Base-by-base conservation (phyloP, 2,329 filamentous ascomycete genomes). In the Penicillium sp. region DNA sequence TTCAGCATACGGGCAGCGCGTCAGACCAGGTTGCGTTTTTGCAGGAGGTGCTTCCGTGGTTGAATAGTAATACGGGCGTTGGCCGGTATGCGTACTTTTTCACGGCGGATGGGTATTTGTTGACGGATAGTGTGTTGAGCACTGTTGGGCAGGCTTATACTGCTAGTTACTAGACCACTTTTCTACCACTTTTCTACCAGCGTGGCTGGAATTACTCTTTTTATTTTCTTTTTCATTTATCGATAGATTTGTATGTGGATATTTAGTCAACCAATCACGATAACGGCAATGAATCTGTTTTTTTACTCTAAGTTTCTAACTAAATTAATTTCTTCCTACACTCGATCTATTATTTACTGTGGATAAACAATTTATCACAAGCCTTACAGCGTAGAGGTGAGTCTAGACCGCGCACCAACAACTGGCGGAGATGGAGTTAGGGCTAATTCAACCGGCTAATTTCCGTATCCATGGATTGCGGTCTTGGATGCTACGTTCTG, bases 51-150 rank as follows among this genome's bases (percentile, higher is more conserved):
- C 47, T 72, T 14, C 68, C 69, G 20, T 77, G 70, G 69, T 63
- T 78, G 45, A 73, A 78, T 52, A 52, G 45, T 4, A 68, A 74
- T 50, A n/a, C 56, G 3, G 68, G 53, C 14, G 74, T 79, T 21
- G 65, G 68, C 11, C 67, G 74, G 30, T 79, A 78, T 60, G 69
- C 75, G 2, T 78, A 75, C 65, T 79, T 75, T 64, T 66, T 65
- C 59, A 67, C 62, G 47, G 63, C 66, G 3, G 65, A 74, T 23
- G 69, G 68, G 11, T 67, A 66, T 47, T 59, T 76, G 59, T 56
- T 74, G 24, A 63, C 57, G 21, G 66, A 65, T 3, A 57, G 42
- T 30, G 46, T 47, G 3, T 56, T 71, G 56, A 71, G 68, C 57
- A 14, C 57, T 11, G 66, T 66, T 43, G 72, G 72, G 21, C 28